phyloP scores from a whole-genome alignment of 805 yeast genomes.

The Candida peoriensis region DNA sequence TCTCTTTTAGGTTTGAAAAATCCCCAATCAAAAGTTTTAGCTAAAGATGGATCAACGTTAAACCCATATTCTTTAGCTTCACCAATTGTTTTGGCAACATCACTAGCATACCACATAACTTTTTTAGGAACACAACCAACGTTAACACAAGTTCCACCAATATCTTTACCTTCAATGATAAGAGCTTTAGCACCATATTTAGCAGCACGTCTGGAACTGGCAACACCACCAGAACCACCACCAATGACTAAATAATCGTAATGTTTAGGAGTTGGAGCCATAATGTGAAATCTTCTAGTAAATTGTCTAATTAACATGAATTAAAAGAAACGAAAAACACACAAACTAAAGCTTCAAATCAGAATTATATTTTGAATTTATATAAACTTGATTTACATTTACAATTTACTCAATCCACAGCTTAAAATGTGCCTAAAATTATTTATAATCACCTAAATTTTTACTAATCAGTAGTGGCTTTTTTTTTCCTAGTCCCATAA shows the following conservation, averaged over 20 bases:
- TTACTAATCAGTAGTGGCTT: too few species aligned
- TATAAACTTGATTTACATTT: too few species aligned
- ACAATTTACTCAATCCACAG: too few species aligned
- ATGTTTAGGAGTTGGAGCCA: slow-evolving; percentile 59
- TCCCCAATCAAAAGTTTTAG: slow-evolving; percentile 75
- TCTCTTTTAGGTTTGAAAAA: slow-evolving; percentile 83
- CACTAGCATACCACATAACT: slow-evolving; percentile 98
- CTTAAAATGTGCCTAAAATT: too few species aligned
- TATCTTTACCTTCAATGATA: slow-evolving; percentile 69
- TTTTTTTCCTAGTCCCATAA: too few species aligned
- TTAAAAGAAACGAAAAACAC: too few species aligned
- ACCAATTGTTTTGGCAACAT: slow-evolving; percentile 67
- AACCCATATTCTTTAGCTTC: slow-evolving; percentile 86
- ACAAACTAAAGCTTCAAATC: too few species aligned
- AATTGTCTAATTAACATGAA: slow-evolving; percentile 9
- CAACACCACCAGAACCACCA: slow-evolving; percentile 99
- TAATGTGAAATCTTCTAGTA: slow-evolving; percentile 23
- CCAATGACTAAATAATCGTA: slow-evolving; percentile 94
- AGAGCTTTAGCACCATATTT: slow-evolving; percentile 85
- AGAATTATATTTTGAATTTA: too few species aligned
- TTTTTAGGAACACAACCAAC: slow-evolving; percentile 99
- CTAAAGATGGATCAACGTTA: slow-evolving; percentile 45
- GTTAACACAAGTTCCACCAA: slow-evolving; percentile 99
- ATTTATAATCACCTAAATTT: too few species aligned
- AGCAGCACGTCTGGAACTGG: slow-evolving; percentile 97